Conservation (phyloP, 768 basidiomycete genomes). For the Amyloporia xantha region DNA sequence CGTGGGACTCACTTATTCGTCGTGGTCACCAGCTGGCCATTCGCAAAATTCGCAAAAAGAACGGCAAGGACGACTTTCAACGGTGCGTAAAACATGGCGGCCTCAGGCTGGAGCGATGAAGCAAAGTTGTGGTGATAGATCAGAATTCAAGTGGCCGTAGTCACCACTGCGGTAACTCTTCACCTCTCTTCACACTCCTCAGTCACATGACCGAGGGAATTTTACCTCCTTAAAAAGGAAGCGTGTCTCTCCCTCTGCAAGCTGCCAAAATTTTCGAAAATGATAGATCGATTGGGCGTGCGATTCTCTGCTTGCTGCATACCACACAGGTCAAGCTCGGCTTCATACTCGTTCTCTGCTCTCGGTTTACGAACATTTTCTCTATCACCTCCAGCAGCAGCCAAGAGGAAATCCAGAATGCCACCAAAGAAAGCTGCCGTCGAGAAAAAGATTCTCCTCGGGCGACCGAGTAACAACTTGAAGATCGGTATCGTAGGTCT, state of each 20-base stretch:
- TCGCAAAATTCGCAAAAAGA: constrained; percentile 12
- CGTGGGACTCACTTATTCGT: constrained; percentile 37
- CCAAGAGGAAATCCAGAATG: constrained; percentile 60
- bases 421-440: constrained; percentile 80
- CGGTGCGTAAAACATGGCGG: neutral
- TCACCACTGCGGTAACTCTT: neutral
- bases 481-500: constrained; percentile 98
- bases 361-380: constrained; percentile 7
- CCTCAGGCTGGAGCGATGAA: constrained; percentile 5
- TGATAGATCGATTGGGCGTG: constrained; percentile 11
- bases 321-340: constrained; percentile 2
- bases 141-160: too few species aligned
- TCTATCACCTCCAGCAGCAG: constrained; percentile 8
- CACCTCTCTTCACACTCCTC: neutral
- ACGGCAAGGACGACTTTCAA: constrained; percentile 7
- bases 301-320: constrained; percentile 5
- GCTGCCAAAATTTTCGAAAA: constrained; percentile 1
- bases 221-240: neutral
- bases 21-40: constrained; percentile 40
- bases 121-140: neutral
- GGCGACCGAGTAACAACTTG: constrained; percentile 92
- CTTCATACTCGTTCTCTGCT: neutral
- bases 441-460: constrained; percentile 85
- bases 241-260: neutral
- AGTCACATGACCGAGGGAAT: neutral